Conservation (phyloP, 129 eudicot genomes). For the Tagetes patula region DNA sequence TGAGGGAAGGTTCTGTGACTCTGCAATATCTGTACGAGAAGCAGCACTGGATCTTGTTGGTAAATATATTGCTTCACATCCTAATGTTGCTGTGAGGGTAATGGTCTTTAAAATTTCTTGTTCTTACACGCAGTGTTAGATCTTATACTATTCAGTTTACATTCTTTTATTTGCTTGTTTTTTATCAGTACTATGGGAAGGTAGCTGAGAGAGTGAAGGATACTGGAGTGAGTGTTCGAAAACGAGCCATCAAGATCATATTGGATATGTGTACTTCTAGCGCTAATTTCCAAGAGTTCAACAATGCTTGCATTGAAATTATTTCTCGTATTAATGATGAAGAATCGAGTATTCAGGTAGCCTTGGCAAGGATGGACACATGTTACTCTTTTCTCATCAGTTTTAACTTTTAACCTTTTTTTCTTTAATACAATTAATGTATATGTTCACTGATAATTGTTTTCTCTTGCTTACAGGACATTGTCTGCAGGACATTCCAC, state of each 20-base stretch:
- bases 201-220: slow-evolving; percentile 96
- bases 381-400: slow-evolving; percentile 10
- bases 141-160: background rate
- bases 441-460: slow-evolving; percentile 19
- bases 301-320: slow-evolving; percentile 87
- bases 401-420: background rate
- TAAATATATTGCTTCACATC: slow-evolving; percentile 93
- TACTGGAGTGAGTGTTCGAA: slow-evolving; percentile 94
- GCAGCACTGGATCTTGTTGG: slow-evolving; percentile 99
- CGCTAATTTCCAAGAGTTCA: slow-evolving; percentile 59
- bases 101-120: background rate
- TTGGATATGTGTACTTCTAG: slow-evolving; percentile 92
- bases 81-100: slow-evolving; percentile 96
- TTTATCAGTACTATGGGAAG: slow-evolving; percentile 82
- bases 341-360: slow-evolving; percentile 97
- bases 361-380: slow-evolving; percentile 17
- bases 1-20: slow-evolving; percentile 97
- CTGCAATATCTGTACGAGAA: slow-evolving; percentile 94
- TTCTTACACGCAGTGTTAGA: slow-evolving; percentile 5
- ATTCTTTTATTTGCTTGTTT: slow-evolving; percentile 23
- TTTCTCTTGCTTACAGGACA: slow-evolving; percentile 54
- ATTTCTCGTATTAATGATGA: slow-evolving; percentile 94
- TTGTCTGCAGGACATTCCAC: slow-evolving; percentile 93
- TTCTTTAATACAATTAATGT: background rate
- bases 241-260: slow-evolving; percentile 94